These are phyloP conservation scores for Niebla homalea DNA, from an alignment of 495 filamentous ascomycete species.

Conservation along the genomic window DNA sequence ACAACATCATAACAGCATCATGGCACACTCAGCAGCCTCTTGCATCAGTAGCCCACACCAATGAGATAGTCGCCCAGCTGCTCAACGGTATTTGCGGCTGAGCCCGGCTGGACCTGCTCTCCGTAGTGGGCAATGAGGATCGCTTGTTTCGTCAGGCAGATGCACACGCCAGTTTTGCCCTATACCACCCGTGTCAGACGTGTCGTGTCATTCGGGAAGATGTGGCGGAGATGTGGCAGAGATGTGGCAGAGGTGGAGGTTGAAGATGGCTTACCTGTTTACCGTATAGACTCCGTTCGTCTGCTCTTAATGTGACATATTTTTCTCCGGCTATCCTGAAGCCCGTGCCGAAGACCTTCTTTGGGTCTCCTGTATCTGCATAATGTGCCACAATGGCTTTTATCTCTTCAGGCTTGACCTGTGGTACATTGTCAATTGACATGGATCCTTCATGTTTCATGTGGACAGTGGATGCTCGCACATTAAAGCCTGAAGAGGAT, in stretches of 20 bases:
- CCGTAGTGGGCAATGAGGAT: constrained; percentile 77
- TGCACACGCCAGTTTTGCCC: constrained; percentile 68
- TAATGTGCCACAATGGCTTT: constrained; percentile 38
- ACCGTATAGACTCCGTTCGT: constrained; percentile 68
- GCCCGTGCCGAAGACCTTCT: constrained; percentile 42
- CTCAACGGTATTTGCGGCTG: constrained; percentile 51
- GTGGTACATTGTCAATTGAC: constrained; percentile 2
- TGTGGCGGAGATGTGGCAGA: neutral
- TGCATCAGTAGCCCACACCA: constrained; percentile 46
- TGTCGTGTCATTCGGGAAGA: neutral
- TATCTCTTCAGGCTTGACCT: constrained; percentile 50
- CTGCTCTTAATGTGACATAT: constrained; percentile 59
- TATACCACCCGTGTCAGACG: constrained; percentile 22
- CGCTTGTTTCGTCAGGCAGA: constrained; percentile 72
- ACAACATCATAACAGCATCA: constrained; percentile 12
- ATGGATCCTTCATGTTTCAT: neutral
- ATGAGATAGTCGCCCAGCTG: constrained; percentile 64
- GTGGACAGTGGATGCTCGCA: constrained; percentile 29
- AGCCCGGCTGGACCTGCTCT: constrained; percentile 52
- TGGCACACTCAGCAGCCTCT: too few species aligned
- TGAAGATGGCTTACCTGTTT: constrained; percentile 51
- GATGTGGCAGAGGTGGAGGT: neutral
- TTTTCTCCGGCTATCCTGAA: constrained; percentile 57
- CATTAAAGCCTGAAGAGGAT: constrained; percentile 51
- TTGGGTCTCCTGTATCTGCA: constrained; percentile 32